Conservation (phyloP, 768 basidiomycete species). For the Tulasnella calospora region DNA sequence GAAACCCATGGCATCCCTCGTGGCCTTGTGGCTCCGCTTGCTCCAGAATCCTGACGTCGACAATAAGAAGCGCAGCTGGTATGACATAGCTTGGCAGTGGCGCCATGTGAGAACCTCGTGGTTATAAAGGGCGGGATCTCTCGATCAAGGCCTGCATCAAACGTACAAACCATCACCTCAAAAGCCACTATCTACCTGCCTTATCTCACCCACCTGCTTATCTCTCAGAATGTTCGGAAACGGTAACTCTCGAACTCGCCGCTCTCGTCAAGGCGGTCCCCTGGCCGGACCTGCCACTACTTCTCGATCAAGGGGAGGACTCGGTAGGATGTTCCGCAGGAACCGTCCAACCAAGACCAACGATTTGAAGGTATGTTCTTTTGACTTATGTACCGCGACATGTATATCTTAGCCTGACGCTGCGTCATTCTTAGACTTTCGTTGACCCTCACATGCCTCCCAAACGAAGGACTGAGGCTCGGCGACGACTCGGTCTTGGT, state of each 20-base stretch:
- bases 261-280: not conserved
- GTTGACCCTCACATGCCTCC: not conserved
- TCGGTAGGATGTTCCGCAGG: not conserved
- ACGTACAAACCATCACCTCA: not conserved
- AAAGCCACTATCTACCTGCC: not conserved
- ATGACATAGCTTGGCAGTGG: constrained; percentile 5
- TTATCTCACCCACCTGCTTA: not conserved
- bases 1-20: not conserved
- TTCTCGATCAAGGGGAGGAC: not conserved
- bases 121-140: not conserved
- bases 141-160: not conserved
- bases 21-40: not conserved
- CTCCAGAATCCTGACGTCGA: not conserved
- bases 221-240: not conserved
- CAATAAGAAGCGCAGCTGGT: not conserved
- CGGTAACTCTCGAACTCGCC: not conserved
- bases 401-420: not conserved
- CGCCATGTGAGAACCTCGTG: not conserved
- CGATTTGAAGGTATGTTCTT: not conserved
- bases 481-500: not conserved
- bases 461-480: not conserved
- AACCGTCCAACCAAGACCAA: not conserved
- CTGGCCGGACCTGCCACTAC: not conserved
- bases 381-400: not conserved
- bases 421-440: not conserved